phyloP scores from a whole-genome alignment of 2,329 filamentous ascomycete species.

The Claviceps purpurea region DNA sequence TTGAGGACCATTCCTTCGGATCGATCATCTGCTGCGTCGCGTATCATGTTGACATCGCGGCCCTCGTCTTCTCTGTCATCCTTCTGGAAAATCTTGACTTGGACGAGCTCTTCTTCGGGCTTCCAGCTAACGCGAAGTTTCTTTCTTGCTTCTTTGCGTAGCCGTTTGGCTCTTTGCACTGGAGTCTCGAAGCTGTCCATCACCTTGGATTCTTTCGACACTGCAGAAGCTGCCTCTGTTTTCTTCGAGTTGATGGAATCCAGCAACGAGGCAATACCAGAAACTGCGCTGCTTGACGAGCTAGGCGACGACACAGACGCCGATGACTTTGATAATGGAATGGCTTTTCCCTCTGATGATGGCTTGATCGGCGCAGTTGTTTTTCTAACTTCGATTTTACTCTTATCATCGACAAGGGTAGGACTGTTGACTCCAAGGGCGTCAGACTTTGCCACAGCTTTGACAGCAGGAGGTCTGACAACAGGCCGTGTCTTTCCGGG shows the following conservation, averaged over 20 bases:
- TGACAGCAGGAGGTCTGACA: constrained; percentile 27
- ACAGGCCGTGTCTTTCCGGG: constrained; percentile 35
- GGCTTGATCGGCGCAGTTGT: constrained; percentile 9
- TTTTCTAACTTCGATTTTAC: constrained; percentile 17
- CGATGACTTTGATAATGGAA: background rate
- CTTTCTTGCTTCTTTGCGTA: constrained; percentile 59
- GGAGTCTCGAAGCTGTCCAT: constrained; percentile 47
- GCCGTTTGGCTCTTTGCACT: constrained; percentile 51
- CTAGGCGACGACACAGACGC: constrained; percentile 7
- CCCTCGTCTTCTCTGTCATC: constrained; percentile 59
- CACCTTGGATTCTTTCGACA: constrained; percentile 37
- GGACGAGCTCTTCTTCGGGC: constrained; percentile 49
- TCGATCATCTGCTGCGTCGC: constrained; percentile 59
- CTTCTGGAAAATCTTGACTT: constrained; percentile 58
- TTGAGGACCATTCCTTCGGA: constrained; percentile 60
- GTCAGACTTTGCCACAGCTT: constrained; percentile 26
- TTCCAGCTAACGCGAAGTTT: constrained; percentile 61
- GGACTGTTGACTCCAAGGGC: constrained; percentile 13
- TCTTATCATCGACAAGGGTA: constrained; percentile 18
- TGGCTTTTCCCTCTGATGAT: constrained; percentile 16
- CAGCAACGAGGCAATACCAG: constrained; percentile 41
- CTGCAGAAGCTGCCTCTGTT: constrained; percentile 25
- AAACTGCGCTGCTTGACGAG: constrained; percentile 20
- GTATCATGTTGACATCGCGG: constrained; percentile 52
- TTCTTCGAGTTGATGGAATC: constrained; percentile 35